Percentiles rank a stretch among this genome's conserved stretches.
phyloP scores from a whole-genome alignment of 2,329 filamentous ascomycete species.

The Colletotrichum destructivum region DNA sequence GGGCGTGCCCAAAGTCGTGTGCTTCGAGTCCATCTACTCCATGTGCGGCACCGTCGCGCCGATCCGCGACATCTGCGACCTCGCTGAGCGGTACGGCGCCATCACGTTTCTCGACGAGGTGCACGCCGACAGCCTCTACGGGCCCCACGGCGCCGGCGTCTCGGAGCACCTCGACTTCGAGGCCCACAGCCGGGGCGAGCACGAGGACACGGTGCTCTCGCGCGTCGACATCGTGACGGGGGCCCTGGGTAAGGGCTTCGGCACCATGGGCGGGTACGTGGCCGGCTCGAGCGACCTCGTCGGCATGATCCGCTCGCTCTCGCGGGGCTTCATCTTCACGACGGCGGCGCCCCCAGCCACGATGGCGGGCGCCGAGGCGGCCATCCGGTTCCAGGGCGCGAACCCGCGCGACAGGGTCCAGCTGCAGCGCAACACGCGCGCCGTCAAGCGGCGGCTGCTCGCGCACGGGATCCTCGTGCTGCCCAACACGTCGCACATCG shows the following conservation, averaged over 20 bases:
- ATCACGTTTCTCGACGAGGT: slow-evolving; percentile 85
- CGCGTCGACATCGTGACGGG: slow-evolving; percentile 84
- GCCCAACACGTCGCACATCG: slow-evolving; percentile 77
- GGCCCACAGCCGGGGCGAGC: slow-evolving; percentile 59
- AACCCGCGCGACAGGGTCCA: slow-evolving; percentile 1
- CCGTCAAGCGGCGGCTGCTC: not conserved
- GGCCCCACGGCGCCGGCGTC: slow-evolving; percentile 81
- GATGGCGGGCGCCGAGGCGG: no score
- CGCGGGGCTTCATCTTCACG: no score
- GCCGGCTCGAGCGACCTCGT: slow-evolving; percentile 79
- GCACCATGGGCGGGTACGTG: slow-evolving; percentile 83
- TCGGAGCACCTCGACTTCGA: slow-evolving; percentile 84
- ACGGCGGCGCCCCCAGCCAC: no score
- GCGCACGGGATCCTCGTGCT: not conserved
- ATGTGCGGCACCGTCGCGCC: slow-evolving; percentile 85
- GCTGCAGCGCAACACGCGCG: slow-evolving; percentile 2
- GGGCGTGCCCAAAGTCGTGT: slow-evolving; percentile 82
- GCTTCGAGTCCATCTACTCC: slow-evolving; percentile 83
- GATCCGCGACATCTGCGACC: slow-evolving; percentile 81
- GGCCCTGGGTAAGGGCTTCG: slow-evolving; percentile 82
- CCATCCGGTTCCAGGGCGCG: not conserved
- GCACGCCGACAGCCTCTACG: slow-evolving; percentile 85
- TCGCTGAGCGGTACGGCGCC: slow-evolving; percentile 83
- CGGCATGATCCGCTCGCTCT: slow-evolving; percentile 58
- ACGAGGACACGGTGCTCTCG: slow-evolving; percentile 77